These are phyloP conservation scores for Zygosaccharomyces gambellarensis DNA, from an alignment of 805 yeast species.

Conservation along the genomic window DNA sequence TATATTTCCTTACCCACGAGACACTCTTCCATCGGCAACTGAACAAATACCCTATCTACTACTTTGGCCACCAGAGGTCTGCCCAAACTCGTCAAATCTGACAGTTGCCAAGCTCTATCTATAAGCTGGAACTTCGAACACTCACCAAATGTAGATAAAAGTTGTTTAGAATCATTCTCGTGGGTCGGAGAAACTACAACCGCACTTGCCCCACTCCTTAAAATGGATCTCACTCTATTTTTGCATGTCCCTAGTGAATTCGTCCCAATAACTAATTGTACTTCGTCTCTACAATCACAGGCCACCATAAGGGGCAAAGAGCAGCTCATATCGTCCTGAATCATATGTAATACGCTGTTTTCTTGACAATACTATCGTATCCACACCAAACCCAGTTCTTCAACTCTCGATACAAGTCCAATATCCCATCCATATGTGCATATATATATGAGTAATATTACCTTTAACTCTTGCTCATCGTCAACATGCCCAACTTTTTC, in stretches of 20 bases:
- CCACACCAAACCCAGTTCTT: not conserved
- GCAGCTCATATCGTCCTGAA: conserved; percentile 2
- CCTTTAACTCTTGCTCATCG: not conserved
- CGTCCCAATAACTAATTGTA: conserved; percentile 53
- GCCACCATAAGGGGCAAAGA: conserved; percentile 40
- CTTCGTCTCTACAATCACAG: conserved; percentile 44
- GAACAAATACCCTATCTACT: conserved; percentile 75
- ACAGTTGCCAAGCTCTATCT: conserved; percentile 35
- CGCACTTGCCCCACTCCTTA: conserved; percentile 54
- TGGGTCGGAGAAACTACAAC: conserved; percentile 41
- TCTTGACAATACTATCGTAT: not conserved
- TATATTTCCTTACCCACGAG: conserved; percentile 41
- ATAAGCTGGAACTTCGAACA: conserved; percentile 30
- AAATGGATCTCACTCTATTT: conserved; percentile 44
- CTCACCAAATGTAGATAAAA: conserved; percentile 20
- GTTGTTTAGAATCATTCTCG: conserved; percentile 19
- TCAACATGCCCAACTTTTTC: not conserved
- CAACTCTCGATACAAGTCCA: not conserved
- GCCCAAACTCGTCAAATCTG: conserved; percentile 54
- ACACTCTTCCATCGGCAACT: conserved; percentile 35
- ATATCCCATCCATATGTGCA: too few species aligned
- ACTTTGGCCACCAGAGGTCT: conserved; percentile 55
- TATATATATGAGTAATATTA: not conserved
- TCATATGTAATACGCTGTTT: not conserved
- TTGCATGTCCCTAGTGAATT: conserved; percentile 17